Evolutionary conservation across 371 early-diverging fungal genomes (phyloP), one percentile per base, ranked within the genome.

Genomic region (Smittium mucronatum): DNA sequence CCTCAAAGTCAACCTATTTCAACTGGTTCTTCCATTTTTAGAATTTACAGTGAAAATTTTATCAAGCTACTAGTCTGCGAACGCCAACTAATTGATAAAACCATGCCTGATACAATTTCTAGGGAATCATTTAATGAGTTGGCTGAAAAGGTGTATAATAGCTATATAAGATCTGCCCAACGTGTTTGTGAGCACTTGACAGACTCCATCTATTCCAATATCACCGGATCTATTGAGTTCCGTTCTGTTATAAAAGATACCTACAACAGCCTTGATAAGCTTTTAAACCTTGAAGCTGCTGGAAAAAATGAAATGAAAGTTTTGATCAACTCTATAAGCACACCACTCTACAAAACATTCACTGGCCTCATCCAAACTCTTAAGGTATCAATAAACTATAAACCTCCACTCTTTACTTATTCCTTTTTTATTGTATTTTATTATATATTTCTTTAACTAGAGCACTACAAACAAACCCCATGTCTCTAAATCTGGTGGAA

Each of bases 141-240:
- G 0, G 82, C 88, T 58, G 75, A 80, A 17, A 79, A 85, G 2
- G 82, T 88, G 2, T 73, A 88, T 11, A 82, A 85, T 36, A 77
- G 82, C 32, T 87, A 85, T 59, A 67, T 88, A 16, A 84, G 83
- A 47, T 83, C 86, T 2, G 89, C 89, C 25, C 88, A 88, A 36
- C 76, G 82, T 34, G 74, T 91, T 36, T 80, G 87, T 70, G 76
- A 82, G 8, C 77, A 85, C 25, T 86, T 87, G 17, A 84, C 85
- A 68, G 77, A 87, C 68, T 78, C 81, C 35, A 80, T 84, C 35
- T 84, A 85, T 59, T 83, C 82, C n/a, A 91, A 92, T 69, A 76
- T 90, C 17, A 84, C 86, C 64, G 84, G 90, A 74, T 80, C 91
- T 33, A 86, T 93, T 71, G 93, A 94, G 73, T 86, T 91, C 30